Percentiles rank a stretch among this genome's conserved stretches.
Evolutionary conservation across 2,329 filamentous ascomycete species (phyloP).

Genomic region (Knufia fluminis): DNA sequence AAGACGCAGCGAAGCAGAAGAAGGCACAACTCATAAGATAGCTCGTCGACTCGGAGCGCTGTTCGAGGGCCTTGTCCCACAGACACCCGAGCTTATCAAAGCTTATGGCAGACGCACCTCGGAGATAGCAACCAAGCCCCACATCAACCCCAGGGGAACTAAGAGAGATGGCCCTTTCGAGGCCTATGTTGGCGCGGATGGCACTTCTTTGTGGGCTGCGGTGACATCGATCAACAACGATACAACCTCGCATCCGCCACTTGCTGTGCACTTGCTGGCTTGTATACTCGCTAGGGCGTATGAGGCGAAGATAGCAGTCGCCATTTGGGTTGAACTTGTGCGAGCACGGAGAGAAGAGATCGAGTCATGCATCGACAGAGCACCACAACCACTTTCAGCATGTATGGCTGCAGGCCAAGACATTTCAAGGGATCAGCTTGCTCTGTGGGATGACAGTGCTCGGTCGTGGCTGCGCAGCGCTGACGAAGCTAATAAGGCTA

Average conservation of each 20-base stretch:
- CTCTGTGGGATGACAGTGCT: constrained; percentile 32
- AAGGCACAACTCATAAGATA: constrained; percentile 29
- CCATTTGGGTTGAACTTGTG: constrained; percentile 26
- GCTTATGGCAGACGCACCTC: constrained; percentile 30
- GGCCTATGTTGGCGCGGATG: constrained; percentile 25
- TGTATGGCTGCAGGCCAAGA: constrained; percentile 11
- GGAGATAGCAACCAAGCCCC: constrained; percentile 23
- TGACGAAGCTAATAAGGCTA: constrained; percentile 22
- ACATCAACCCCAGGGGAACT: constrained; percentile 8
- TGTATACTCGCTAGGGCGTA: constrained; percentile 27
- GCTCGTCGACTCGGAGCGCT: constrained; percentile 34
- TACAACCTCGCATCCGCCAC: too few species aligned
- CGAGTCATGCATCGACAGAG: too few species aligned
- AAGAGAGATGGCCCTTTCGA: constrained; percentile 19
- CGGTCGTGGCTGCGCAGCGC: constrained; percentile 31
- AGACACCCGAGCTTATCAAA: constrained; percentile 27
- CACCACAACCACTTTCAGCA: too few species aligned
- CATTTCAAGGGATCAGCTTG: constrained; percentile 25
- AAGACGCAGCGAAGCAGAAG: constrained; percentile 31
- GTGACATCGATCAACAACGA: constrained; percentile 29
- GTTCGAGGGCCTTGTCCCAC: constrained; percentile 29
- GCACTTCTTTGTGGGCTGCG: constrained; percentile 31
- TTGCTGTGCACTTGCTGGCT: constrained; percentile 27
- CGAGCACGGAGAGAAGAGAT: too few species aligned
- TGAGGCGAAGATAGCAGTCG: constrained; percentile 21